Evolutionary conservation across 1,139 yeast species (phyloP).

Genomic region (Yamadazyma friedrichii): DNA sequence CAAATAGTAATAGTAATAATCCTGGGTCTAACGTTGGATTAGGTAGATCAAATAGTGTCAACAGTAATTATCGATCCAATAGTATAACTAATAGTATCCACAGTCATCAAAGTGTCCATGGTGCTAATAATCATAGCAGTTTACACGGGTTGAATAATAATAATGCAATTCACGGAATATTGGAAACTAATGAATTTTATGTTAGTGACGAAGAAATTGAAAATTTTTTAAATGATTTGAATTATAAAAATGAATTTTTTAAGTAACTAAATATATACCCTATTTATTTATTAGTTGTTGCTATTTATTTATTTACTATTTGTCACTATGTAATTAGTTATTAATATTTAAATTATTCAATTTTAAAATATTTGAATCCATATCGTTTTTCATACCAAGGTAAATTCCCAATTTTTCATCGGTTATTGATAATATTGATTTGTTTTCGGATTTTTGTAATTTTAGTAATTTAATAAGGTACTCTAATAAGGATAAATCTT

Average conservation of each 20-base stretch:
- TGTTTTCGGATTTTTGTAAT: slow-evolving; percentile 62
- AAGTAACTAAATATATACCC: neutral
- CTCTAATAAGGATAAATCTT: slow-evolving; percentile 56
- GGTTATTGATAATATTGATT: slow-evolving; percentile 50
- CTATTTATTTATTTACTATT: neutral
- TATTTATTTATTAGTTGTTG: neutral
- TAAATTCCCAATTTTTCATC: slow-evolving; percentile 70
- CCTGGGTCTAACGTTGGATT: neutral
- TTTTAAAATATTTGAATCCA: slow-evolving; percentile 36
- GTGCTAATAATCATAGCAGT: neutral
- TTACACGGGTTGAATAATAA: slow-evolving; percentile 4
- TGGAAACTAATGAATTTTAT: slow-evolving; percentile 15
- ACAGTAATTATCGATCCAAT: slow-evolving; percentile 4
- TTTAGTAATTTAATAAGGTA: slow-evolving; percentile 62
- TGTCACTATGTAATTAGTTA: slow-evolving; percentile 1
- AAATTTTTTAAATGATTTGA: slow-evolving; percentile 12
- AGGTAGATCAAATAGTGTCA: slow-evolving; percentile 7
- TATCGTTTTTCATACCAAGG: slow-evolving; percentile 51
- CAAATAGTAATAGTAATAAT: neutral
- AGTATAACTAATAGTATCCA: slow-evolving; percentile 3
- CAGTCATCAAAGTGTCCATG: slow-evolving; percentile 2
- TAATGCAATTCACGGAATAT: slow-evolving; percentile 11
- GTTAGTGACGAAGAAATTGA: slow-evolving; percentile 16
- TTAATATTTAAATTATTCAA: slow-evolving; percentile 30
- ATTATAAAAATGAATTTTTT: slow-evolving; percentile 5